Conservation (phyloP, 2,329 filamentous ascomycete species). For the Taxawa tesnikishii region DNA sequence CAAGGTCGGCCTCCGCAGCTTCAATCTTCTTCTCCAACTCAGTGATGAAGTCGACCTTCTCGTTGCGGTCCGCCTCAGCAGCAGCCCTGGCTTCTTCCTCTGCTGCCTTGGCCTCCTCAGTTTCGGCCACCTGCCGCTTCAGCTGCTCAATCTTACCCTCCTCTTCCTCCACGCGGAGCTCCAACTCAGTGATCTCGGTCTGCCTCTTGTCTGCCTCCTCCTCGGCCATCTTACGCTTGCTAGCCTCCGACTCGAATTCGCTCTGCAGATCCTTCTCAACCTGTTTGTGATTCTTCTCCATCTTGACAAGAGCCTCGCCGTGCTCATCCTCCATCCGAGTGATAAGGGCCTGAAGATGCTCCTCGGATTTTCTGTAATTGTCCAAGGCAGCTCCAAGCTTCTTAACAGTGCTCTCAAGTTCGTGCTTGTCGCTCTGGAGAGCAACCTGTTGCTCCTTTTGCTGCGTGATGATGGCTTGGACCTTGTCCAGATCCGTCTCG, state of each 20-base stretch:
- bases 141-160: constrained; percentile 24
- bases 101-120: constrained; percentile 21
- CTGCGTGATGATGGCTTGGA: constrained; percentile 12
- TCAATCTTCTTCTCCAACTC: constrained; percentile 25
- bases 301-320: constrained; percentile 19
- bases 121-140: constrained; percentile 17
- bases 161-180: constrained; percentile 22
- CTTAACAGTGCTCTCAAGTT: constrained; percentile 22
- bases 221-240: constrained; percentile 25
- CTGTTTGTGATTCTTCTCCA: constrained; percentile 26
- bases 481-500: constrained; percentile 19
- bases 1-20: constrained; percentile 18
- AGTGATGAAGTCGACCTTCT: constrained; percentile 22
- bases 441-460: constrained; percentile 12
- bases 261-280: constrained; percentile 23
- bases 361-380: constrained; percentile 26
- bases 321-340: constrained; percentile 27
- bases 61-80: constrained; percentile 24
- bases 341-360: constrained; percentile 23
- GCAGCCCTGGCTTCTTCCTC: constrained; percentile 20
- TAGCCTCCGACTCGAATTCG: constrained; percentile 23
- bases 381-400: constrained; percentile 26
- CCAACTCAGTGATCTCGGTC: constrained; percentile 25
- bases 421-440: constrained; percentile 15
- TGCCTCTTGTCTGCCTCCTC: constrained; percentile 24